Conservation (phyloP, 495 filamentous ascomycete genomes). For the Hypoxylon perforatum region DNA sequence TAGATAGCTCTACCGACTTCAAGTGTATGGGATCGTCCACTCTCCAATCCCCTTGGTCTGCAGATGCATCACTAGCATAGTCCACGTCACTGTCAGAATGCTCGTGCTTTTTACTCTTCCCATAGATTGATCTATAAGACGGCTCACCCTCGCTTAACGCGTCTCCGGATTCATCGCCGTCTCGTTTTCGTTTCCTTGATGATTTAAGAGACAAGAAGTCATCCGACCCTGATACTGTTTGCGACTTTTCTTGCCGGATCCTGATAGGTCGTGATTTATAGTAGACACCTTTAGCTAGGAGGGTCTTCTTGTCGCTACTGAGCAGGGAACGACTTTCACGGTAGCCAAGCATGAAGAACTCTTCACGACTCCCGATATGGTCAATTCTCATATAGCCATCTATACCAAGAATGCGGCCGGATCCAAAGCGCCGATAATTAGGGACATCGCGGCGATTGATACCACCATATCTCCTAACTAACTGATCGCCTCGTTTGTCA, state of each 20-base stretch:
- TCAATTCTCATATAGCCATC: conserved; percentile 51
- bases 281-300: conserved; percentile 42
- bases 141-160: conserved; percentile 60
- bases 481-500: conserved; percentile 57
- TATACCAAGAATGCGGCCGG: conserved; percentile 53
- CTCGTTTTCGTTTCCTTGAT: conserved; percentile 55
- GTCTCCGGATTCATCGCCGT: conserved; percentile 22
- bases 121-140: conserved; percentile 78
- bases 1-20: conserved; percentile 67
- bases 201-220: conserved; percentile 52
- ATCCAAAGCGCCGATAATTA: conserved; percentile 53
- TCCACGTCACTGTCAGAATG: conserved; percentile 63
- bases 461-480: conserved; percentile 56
- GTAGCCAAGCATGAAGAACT: conserved; percentile 47
- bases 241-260: conserved; percentile 27
- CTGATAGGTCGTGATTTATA: conserved; percentile 45
- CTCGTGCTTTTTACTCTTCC: conserved; percentile 62
- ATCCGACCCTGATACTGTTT: conserved; percentile 36
- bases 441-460: conserved; percentile 55
- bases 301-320: conserved; percentile 50
- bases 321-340: conserved; percentile 47
- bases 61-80: conserved; percentile 59
- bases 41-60: conserved; percentile 37
- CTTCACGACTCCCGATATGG: conserved; percentile 47
- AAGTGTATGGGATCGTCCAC: conserved; percentile 56